Evolutionary conservation across 371 early-diverging fungal species (phyloP), one percentile per base, ranked within the genome.

Genomic region (Batrachochytrium dendrobatidis): DNA sequence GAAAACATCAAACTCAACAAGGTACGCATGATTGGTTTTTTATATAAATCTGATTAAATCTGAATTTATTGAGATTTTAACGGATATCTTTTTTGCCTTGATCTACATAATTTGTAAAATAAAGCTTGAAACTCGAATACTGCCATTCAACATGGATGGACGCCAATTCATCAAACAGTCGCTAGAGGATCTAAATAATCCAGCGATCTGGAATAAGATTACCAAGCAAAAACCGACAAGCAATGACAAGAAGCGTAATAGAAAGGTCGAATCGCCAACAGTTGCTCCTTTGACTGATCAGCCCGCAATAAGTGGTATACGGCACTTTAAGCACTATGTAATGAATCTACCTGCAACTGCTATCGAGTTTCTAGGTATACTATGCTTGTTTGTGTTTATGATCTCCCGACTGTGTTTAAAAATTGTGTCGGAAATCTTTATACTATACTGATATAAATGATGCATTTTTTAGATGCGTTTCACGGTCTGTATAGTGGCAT

Each of bases 261-360:
- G 59, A 57, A 28, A 29, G 51, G 25, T 62, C 35, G 33, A 35
- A 49, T 29, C 3, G 4, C 2, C 5, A 52, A 59, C 31, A 10
- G 22, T n/a, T 26, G 34, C 22, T 6, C 55, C 45, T 57, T 34
- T 29, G 44, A 45, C 18, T 18, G 3, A 45, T 7, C 43, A 56
- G 15, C 20, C 33, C 26, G 56, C 17, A 17, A 18, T 55, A 10
- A 32, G 15, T 45, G 35, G 34, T 22, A 35, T 15, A 39, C 75
- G 78, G 54, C 81, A 84, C 28, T 96, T 95, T 67, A 83, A 90
- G 54, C 99, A 99, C 67, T 93, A 91, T 62, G 87, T 98, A 0
- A 95, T 99, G 98, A 97, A 99, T 69, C 76, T 99, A 26, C 98
- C 99, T 0, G 97, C 92, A 3, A 90, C 90, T 0, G 94, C 96